Base-by-base conservation (phyloP, 176 grass and related monocot genomes). In the Zea mays region DNA sequence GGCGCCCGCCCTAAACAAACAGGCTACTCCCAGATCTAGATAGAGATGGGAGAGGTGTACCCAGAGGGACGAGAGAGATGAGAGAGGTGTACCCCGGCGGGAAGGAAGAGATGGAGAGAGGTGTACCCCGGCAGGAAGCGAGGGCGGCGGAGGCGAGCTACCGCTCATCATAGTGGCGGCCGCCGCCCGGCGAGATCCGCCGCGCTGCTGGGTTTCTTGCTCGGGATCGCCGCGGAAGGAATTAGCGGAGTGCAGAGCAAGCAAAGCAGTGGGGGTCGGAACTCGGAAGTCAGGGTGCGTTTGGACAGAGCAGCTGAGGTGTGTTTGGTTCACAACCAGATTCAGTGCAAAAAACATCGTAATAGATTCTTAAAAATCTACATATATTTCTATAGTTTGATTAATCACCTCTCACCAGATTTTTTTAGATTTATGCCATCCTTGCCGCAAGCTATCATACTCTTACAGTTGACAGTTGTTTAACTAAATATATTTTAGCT, bases 81-180 rank as follows among this genome's bases (percentile, higher is more conserved):
- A 1, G 39, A 47, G n/a, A 14, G 10, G 11, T 34, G 11, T 68
- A 68, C 65, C 65, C 65, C 65, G 2, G 65, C 41, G 5, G 44
- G 17, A 54, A 41, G 55, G 33, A 7, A 8, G 66, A 47, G 73
- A 7, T 33, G 8, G 68, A 4, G 34, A 37, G 71, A 37, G 4
- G 5, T 15, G 33, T 62, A 74, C 85, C 80, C 74, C 80, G 67
- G 68, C 13, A 14, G 85, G 86, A 13, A 85, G 77, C 35, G 81
- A 34, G 33, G 77, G 81, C 77, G 72, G 35, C 57, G 66, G 5
- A 44, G 72, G 59, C 20, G 77, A 60, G 59, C 27, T 71, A 71
- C 47, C 77, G 75, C 62, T 89, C 87, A 85, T 89, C 82, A 77
- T 85, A 21, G 72, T 61, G 59, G 58, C 6, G 65, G 10, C 65